Percentiles rank a stretch among this genome's conserved stretches.
Conservation (phyloP, 164 flowering plant species). For the Liquidambar formosana region DNA sequence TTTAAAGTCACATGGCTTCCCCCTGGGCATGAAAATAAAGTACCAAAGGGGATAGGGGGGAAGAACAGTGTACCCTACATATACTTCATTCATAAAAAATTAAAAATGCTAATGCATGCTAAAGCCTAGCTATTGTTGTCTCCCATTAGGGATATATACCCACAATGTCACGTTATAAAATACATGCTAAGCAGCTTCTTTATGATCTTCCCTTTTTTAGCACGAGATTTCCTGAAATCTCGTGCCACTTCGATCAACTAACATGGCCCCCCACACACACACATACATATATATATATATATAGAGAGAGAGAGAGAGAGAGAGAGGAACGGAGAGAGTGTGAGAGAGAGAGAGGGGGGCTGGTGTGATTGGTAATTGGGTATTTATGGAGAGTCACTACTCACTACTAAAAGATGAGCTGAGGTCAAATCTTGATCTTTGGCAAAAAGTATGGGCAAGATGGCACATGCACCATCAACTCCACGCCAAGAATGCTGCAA, state of each 20-base stretch:
- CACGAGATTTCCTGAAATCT: neutral
- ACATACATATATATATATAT: no score
- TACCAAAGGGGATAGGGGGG: neutral
- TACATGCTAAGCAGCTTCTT: neutral
- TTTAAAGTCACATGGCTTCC: constrained; percentile 17
- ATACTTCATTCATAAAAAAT: neutral
- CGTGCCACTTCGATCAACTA: neutral
- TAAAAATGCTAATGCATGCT: neutral
- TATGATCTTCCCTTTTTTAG: neutral
- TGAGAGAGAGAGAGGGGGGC: no score
- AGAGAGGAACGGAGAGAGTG: no score
- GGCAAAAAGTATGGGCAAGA: no score
- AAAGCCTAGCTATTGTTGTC: constrained; percentile 13
- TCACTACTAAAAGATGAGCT: no score
- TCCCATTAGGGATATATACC: constrained; percentile 9
- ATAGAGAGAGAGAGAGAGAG: neutral
- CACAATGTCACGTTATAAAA: neutral
- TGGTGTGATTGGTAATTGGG: neutral
- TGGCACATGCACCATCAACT: no score
- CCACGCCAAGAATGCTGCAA: no score
- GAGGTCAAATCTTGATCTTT: no score
- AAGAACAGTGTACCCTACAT: neutral
- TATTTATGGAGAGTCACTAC: neutral
- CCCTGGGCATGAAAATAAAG: constrained; percentile 4
- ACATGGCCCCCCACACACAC: no score